Conservation (phyloP, 2,329 filamentous ascomycete genomes). For the Raffaelea albimanens region DNA sequence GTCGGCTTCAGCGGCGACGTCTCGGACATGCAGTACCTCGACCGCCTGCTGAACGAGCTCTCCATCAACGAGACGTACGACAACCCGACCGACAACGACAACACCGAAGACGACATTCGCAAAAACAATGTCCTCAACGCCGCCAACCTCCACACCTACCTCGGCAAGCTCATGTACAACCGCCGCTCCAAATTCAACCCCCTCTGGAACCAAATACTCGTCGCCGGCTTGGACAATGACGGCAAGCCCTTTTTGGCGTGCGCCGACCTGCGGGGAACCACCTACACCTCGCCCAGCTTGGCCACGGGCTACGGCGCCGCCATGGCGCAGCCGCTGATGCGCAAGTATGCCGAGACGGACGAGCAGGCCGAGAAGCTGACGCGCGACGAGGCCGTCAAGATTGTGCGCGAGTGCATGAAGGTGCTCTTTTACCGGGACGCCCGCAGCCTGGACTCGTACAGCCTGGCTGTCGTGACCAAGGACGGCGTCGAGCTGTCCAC, state of each 20-base stretch:
- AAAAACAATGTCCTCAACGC: constrained; percentile 59
- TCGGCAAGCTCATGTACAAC: constrained; percentile 91
- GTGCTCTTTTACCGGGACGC: constrained; percentile 96
- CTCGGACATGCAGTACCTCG: constrained; percentile 97
- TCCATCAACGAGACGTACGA: constrained; percentile 84
- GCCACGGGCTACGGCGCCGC: constrained; percentile 92
- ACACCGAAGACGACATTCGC: constrained; percentile 55
- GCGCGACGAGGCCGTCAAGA: constrained; percentile 68
- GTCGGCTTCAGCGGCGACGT: constrained; percentile 95
- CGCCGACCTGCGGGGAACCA: constrained; percentile 86
- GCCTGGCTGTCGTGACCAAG: constrained; percentile 80
- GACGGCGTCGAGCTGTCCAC: constrained; percentile 80
- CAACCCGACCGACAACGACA: constrained; percentile 30
- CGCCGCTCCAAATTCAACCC: constrained; percentile 94
- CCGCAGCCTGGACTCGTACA: constrained; percentile 83
- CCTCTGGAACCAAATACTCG: constrained; percentile 90
- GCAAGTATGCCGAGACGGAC: constrained; percentile 76
- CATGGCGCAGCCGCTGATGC: constrained; percentile 85
- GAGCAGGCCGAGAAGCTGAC: constrained; percentile 61
- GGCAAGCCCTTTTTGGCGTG: constrained; percentile 81
- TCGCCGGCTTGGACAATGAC: constrained; percentile 76
- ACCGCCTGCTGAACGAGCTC: constrained; percentile 80
- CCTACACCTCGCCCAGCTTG: constrained; percentile 77
- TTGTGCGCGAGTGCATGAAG: constrained; percentile 93
- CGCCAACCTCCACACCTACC: constrained; percentile 92